A percentile compares a stretch with the other conserved stretches of the same genome.
Conservation (phyloP, 2,329 filamentous ascomycete genomes). For the Daldinia eschscholtzii region DNA sequence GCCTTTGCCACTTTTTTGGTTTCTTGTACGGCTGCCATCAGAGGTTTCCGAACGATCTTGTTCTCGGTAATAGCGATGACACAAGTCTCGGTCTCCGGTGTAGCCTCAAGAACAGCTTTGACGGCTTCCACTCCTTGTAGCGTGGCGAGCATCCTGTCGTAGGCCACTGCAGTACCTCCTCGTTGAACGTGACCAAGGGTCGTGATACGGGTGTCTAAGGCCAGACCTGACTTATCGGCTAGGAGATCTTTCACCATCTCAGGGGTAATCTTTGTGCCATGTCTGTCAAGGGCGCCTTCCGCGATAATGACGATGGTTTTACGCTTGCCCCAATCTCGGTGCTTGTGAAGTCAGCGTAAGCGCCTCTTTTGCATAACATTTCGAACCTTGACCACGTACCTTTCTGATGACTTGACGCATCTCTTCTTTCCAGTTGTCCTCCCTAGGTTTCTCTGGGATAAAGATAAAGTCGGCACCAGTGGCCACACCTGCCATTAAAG, state of each 20-base stretch:
- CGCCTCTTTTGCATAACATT: background rate
- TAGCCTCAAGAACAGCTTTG: constrained; percentile 89
- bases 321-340: constrained; percentile 89
- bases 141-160: constrained; percentile 93
- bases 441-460: constrained; percentile 92
- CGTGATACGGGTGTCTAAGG: constrained; percentile 92
- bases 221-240: constrained; percentile 79
- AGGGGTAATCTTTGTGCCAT: constrained; percentile 86
- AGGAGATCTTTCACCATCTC: constrained; percentile 88
- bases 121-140: constrained; percentile 95
- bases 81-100: constrained; percentile 88
- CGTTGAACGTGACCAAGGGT: constrained; percentile 97
- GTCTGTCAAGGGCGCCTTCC: constrained; percentile 88
- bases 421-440: constrained; percentile 87
- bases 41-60: constrained; percentile 90
- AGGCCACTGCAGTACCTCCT: constrained; percentile 91
- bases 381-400: constrained; percentile 58
- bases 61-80: constrained; percentile 98
- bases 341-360: constrained; percentile 62
- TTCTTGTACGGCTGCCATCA: constrained; percentile 88
- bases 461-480: constrained; percentile 97
- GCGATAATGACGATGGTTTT: constrained; percentile 99
- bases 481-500: constrained; percentile 94
- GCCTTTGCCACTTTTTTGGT: constrained; percentile 87
- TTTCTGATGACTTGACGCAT: constrained; percentile 84